These are phyloP conservation scores for Toxicodendron radicans DNA, from an alignment of 345 rosid species.

Conservation along the genomic window DNA sequence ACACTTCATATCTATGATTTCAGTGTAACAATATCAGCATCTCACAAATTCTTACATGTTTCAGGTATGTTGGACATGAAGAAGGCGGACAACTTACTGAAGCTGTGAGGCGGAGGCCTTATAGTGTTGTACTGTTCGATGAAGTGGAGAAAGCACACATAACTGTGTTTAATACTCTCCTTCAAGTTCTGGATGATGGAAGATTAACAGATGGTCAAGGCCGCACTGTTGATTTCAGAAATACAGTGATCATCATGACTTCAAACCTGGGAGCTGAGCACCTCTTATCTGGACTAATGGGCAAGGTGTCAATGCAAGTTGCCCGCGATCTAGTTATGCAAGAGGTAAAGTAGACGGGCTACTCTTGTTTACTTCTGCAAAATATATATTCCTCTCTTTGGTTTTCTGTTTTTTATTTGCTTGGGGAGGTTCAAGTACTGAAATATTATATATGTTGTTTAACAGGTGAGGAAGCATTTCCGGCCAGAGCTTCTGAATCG, in stretches of 20 bases:
- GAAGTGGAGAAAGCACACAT: conserved; percentile 94
- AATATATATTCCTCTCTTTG: background rate
- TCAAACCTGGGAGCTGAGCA: conserved; percentile 94
- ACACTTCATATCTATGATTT: background rate
- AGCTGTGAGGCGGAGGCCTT: conserved; percentile 88
- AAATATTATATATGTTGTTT: background rate
- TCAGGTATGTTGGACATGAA: conserved; percentile 88
- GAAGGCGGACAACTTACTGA: conserved; percentile 96
- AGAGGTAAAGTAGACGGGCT: conserved; percentile 40
- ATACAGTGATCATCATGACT: conserved; percentile 86
- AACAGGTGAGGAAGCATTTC: conserved; percentile 73
- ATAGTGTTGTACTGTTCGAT: conserved; percentile 77
- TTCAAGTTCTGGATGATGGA: conserved; percentile 91
- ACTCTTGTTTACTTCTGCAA: background rate
- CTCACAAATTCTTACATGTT: background rate
- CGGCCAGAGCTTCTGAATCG: conserved; percentile 86
- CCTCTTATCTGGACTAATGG: conserved; percentile 65
- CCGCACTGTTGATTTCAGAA: conserved; percentile 80
- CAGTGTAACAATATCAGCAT: background rate
- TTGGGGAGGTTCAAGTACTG: background rate
- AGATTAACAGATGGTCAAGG: conserved; percentile 93
- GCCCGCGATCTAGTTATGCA: conserved; percentile 83
- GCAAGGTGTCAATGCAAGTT: conserved; percentile 73
- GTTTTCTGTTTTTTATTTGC: background rate
- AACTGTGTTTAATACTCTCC: conserved; percentile 89